These are phyloP conservation scores for Leccinum ponderosum DNA, from an alignment of 1,284 basidiomycete genomes.

Conservation along the genomic window DNA sequence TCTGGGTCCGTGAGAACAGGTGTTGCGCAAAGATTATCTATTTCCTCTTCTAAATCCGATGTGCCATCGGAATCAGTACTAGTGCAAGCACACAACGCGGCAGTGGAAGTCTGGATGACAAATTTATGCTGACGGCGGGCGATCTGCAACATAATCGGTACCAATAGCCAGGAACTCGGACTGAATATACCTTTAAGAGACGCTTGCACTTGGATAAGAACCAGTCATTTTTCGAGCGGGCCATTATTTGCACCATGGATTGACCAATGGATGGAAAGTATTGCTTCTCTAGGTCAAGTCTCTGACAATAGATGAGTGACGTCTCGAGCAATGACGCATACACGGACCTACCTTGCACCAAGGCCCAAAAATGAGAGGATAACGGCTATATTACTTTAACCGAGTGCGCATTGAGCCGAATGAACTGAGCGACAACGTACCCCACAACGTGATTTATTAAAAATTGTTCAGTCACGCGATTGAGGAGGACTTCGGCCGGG, in stretches of 20 bases:
- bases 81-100: constrained; percentile 19
- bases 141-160: constrained; percentile 22
- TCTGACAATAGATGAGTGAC: constrained; percentile 40
- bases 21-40: constrained; percentile 8
- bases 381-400: constrained; percentile 48
- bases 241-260: constrained; percentile 52
- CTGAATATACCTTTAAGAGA: constrained; percentile 49
- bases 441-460: constrained; percentile 58
- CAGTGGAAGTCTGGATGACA: constrained; percentile 19
- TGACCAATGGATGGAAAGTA: constrained; percentile 51
- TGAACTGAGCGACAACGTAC: constrained; percentile 37
- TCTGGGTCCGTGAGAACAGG: constrained; percentile 37
- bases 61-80: constrained; percentile 5
- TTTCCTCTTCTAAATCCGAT: constrained; percentile 12
- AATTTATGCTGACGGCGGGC: constrained; percentile 24
- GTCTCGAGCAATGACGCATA: constrained; percentile 6
- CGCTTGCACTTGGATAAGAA: constrained; percentile 47
- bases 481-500: constrained; percentile 51
- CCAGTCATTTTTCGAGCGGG: constrained; percentile 47
- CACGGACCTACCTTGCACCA: constrained; percentile 52
- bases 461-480: constrained; percentile 54
- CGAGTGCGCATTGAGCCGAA: constrained; percentile 16
- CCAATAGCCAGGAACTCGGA: constrained; percentile 13
- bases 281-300: constrained; percentile 51
- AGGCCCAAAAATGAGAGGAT: constrained; percentile 72